Percentiles rank a stretch among this genome's conserved stretches.
Evolutionary conservation across 441 rosid species (phyloP).

Genomic region (Pelargonium myrrhifolium): DNA sequence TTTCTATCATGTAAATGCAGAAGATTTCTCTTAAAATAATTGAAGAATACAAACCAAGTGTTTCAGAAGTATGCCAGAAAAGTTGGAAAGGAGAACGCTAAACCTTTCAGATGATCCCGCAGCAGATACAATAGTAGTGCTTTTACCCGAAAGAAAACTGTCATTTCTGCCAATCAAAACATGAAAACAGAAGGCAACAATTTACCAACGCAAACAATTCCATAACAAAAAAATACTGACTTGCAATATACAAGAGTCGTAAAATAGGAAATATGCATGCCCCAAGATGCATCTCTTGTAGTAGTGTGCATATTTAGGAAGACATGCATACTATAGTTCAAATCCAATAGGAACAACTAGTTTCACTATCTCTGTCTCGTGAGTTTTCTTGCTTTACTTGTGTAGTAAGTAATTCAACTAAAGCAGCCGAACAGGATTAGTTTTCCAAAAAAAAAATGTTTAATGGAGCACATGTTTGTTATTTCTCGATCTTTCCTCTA

Average conservation of each 20-base stretch:
- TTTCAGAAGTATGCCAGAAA: conserved; percentile 1
- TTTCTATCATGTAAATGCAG: background rate
- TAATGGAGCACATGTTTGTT: no score
- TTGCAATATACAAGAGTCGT: background rate
- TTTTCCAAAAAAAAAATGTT: no score
- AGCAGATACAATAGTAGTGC: conserved; percentile 52
- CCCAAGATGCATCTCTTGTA: background rate
- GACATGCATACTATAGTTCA: background rate
- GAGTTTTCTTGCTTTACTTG: no score
- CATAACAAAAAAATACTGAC: background rate
- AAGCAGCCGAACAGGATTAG: no score
- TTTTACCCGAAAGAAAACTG: conserved; percentile 48
- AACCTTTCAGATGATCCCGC: conserved; percentile 76
- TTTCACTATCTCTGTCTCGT: no score
- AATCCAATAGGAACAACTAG: background rate
- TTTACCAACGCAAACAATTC: background rate
- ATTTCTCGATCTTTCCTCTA: no score
- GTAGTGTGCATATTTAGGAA: background rate
- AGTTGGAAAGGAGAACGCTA: conserved; percentile 8
- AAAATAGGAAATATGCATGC: background rate
- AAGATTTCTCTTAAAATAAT: background rate
- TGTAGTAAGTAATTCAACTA: no score
- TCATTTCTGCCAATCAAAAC: conserved; percentile 35
- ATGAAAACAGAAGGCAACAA: background rate
- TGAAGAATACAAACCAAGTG: background rate